Conservation (phyloP, 352 stramenopile genomes). For the Phytophthora quininea region DNA sequence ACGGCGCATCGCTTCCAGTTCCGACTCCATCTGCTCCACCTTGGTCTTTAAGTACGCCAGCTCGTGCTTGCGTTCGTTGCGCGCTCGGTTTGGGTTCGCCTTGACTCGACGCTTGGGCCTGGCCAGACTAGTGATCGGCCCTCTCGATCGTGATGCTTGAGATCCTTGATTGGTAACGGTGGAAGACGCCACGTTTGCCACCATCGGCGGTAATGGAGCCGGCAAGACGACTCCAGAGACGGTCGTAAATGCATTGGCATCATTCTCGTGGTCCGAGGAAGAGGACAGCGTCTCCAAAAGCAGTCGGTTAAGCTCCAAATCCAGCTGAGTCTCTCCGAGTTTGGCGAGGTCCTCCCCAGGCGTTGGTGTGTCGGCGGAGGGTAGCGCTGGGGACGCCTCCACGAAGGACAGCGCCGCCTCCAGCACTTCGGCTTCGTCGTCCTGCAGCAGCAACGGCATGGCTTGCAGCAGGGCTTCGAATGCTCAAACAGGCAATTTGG, state of each 20-base stretch:
- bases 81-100: conserved; percentile 39
- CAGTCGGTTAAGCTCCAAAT: conserved; percentile 32
- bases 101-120: conserved; percentile 36
- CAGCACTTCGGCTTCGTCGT: conserved; percentile 34
- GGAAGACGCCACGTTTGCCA: conserved; percentile 2
- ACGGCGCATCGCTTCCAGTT: conserved; percentile 28
- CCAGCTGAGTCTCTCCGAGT: conserved; percentile 23
- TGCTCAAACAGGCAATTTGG: conserved; percentile 20
- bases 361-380: neutral
- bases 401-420: conserved; percentile 35
- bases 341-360: neutral
- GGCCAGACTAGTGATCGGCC: conserved; percentile 14
- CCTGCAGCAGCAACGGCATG: conserved; percentile 39
- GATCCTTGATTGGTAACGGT: conserved; percentile 8
- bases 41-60: conserved; percentile 38
- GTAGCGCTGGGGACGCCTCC: conserved; percentile 11
- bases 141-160: conserved; percentile 9
- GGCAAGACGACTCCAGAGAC: conserved; percentile 5
- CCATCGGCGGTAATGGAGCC: conserved; percentile 9
- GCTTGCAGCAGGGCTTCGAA: no score
- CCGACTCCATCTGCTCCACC: conserved; percentile 40
- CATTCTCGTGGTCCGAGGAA: conserved; percentile 21
- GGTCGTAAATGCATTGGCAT: conserved; percentile 4
- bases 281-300: conserved; percentile 31
- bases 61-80: conserved; percentile 41